These are phyloP conservation scores for Candolleomyces efflorescens DNA, from an alignment of 768 basidiomycete genomes.

Conservation along the genomic window DNA sequence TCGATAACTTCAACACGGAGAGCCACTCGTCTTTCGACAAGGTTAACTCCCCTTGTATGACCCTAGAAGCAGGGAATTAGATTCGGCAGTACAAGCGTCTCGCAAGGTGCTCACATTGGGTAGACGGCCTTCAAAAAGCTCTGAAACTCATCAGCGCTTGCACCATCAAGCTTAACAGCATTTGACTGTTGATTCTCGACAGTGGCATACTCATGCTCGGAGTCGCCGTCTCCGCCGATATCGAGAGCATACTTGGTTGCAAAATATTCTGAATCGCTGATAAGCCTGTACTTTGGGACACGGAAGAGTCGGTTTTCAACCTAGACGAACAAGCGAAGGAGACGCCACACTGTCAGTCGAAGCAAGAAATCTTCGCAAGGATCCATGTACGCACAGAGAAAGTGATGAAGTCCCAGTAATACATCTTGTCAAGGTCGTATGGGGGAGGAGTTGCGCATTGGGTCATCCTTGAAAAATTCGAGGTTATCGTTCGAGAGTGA, in stretches of 20 bases:
- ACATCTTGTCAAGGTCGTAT: not conserved
- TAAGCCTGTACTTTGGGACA: conserved; percentile 2
- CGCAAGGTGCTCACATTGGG: not conserved
- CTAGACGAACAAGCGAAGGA: not conserved
- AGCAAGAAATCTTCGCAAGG: not conserved
- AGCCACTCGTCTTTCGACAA: conserved; percentile 29
- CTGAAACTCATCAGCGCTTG: conserved; percentile 1
- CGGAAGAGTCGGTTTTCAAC: conserved; percentile 1
- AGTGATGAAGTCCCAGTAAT: not conserved
- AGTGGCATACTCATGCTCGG: not conserved
- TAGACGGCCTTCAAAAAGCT: not conserved
- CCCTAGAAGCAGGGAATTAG: not conserved
- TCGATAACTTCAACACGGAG: conserved; percentile 31
- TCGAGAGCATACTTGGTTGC: not conserved
- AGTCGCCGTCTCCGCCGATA: not conserved
- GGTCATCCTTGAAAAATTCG: not conserved
- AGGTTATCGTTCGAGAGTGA: not conserved
- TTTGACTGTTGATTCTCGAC: not conserved
- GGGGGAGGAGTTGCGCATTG: not conserved
- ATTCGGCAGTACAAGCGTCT: not conserved
- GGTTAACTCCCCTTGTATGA: not conserved
- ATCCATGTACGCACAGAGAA: not conserved
- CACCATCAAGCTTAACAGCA: not conserved
- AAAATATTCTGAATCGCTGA: not conserved
- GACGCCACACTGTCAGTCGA: too few relatives aligned